Base-by-base conservation (phyloP, 371 early-diverging fungal species). In the Haplosporangium sp. region DNA sequence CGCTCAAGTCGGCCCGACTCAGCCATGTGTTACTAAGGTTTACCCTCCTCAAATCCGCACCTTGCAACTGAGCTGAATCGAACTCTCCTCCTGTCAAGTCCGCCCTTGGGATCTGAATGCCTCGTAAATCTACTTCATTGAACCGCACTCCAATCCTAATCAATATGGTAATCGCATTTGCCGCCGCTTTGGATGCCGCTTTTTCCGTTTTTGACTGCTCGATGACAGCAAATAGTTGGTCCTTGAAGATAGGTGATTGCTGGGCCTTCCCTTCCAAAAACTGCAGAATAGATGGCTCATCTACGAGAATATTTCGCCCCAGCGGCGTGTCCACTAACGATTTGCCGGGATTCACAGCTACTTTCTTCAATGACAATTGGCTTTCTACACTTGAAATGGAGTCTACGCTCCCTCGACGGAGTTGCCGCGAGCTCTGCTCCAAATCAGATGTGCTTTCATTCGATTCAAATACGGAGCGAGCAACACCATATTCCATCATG, bases 151-250 rank as follows among this genome's bases (percentile, higher is more conserved):
- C 60, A 2, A 61, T 48, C 19, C 50, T 27, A 1, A 60, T 61
- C 42, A 67, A 60, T 11, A 67, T 60, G 11, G 67, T 47, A 39
- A 69, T 69, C 10, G 70, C 63, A 39, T 69, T 69, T 0, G 70
- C 70, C 7, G 63, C 63, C 2, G 63, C 63, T 19, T 55, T 38
- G 34, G 55, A 15, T n/a, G 27, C 27, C 1, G n/a, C 34, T 7
- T 27, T 47, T 10, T 58, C 48, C 0, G 35, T 38, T 20, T 69
- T 69, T 0, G 70, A 69, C 1, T 3, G 20, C 20, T 69, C 63
- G 19, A 68, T 60, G 11, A 38, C 38, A 2, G 10, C 42, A 13
- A 52, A 44, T 9, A 68, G 55, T 42, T 60, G 61, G 1, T 61
- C 2, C 50, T 34, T 53, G 53, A 68, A 61, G 20, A 40, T 1